These are phyloP conservation scores for Lichtheimia hyalospora DNA, from an alignment of 371 early-diverging fungal genomes.

Conservation along the genomic window DNA sequence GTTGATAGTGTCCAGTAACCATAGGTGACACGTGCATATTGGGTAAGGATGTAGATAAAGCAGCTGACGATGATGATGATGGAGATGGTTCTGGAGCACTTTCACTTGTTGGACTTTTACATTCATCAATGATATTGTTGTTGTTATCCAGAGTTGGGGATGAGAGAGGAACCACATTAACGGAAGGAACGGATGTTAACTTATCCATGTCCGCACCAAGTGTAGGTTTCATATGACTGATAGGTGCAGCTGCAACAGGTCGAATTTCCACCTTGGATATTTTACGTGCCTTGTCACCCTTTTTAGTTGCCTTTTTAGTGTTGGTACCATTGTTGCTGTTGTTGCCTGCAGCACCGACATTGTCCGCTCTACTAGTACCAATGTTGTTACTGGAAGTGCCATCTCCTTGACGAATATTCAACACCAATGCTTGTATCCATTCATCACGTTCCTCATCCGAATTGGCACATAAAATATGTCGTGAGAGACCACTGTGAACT, in stretches of 20 bases:
- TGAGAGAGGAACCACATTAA: background rate
- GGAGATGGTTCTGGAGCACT: background rate
- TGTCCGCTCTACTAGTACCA: background rate
- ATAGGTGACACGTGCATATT: background rate
- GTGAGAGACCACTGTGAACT: slow-evolving; percentile 52
- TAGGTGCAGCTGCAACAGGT: slow-evolving; percentile 21
- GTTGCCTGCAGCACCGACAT: background rate
- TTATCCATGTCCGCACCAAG: slow-evolving; percentile 9
- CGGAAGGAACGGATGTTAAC: slow-evolving; percentile 1
- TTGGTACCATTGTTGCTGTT: background rate
- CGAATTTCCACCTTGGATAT: slow-evolving; percentile 40
- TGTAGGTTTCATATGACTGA: slow-evolving; percentile 1
- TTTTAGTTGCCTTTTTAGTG: background rate
- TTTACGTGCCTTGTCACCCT: slow-evolving; percentile 24
- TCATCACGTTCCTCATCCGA: slow-evolving; percentile 87
- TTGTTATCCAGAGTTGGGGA: background rate
- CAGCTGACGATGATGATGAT: background rate
- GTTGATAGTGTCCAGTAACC: too few relatives aligned
- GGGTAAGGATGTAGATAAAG: background rate
- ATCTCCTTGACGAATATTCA: slow-evolving; percentile 40
- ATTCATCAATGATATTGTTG: background rate
- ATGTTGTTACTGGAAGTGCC: background rate
- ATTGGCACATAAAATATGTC: slow-evolving; percentile 87
- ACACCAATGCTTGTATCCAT: slow-evolving; percentile 75
- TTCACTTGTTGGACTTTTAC: background rate